A percentile compares a stretch with the other conserved stretches of the same genome.
Evolutionary conservation across 2,329 filamentous ascomycete species (phyloP).

Genomic region (Albophoma yamanashiensis): DNA sequence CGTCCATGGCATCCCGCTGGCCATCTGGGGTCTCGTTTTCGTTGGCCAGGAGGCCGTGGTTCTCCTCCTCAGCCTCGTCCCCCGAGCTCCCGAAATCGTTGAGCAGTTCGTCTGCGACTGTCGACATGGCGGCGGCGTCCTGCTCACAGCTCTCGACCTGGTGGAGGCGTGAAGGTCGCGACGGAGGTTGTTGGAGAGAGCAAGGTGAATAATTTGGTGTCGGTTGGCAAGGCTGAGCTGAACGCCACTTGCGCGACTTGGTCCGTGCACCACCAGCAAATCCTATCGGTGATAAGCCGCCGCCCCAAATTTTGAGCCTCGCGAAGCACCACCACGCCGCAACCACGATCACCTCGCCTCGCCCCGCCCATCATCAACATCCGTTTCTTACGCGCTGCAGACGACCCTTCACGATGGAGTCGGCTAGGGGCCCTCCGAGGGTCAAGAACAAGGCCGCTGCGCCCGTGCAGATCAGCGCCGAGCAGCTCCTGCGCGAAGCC

Average conservation of each 20-base stretch:
- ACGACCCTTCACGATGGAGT: conserved; percentile 59
- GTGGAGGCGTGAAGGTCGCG: not conserved
- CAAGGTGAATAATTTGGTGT: not conserved
- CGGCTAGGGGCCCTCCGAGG: conserved; percentile 78
- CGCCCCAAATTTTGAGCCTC: conserved; percentile 14
- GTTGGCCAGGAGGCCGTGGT: conserved; percentile 34
- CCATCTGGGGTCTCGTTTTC: conserved; percentile 28
- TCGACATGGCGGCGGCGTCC: conserved; percentile 55
- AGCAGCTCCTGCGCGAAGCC: conserved; percentile 93
- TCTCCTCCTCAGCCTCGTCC: conserved; percentile 59
- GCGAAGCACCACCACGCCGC: conserved; percentile 2
- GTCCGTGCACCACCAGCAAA: not conserved
- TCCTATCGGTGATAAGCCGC: not conserved
- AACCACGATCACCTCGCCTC: conserved; percentile 1
- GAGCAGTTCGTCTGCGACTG: conserved; percentile 82
- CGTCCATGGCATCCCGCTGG: conserved; percentile 37
- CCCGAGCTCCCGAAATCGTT: conserved; percentile 59
- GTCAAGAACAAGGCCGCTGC: conserved; percentile 98
- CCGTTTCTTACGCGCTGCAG: not conserved
- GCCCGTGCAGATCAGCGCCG: conserved; percentile 84
- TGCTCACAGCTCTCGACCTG: not conserved
- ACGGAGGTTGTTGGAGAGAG: not conserved
- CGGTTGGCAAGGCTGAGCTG: not conserved
- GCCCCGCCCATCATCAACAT: not conserved
- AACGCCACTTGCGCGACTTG: not conserved